Evolutionary conservation across 352 stramenopile species (phyloP), one percentile per base, ranked within the genome.

Genomic region (Phytophthora crassamura): DNA sequence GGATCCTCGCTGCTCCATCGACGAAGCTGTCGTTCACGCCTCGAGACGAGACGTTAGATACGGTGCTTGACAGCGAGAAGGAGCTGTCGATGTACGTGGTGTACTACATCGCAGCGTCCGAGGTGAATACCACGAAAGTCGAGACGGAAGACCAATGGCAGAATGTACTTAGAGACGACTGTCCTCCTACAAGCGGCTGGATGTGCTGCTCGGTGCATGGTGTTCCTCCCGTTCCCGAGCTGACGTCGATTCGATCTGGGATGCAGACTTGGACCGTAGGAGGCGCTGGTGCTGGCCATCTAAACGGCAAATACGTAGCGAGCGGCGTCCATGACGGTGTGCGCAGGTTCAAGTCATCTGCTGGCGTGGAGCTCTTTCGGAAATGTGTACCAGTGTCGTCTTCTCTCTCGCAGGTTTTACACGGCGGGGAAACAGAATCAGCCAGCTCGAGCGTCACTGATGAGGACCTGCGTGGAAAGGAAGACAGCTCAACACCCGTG

Each of bases 281-380:
- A 40, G 84, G 82, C 18, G 84, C 86, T 20, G 86, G 86, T 5
- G 59, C 75, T 1, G 58, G 54, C 0, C 72, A 87, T 48, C 48
- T 92, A 3, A 94, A 94, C 46, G 82, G 82, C 4, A 81, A 79
- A 11, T 92, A 91, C 42, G 74, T 94, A 22, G 61, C 78, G 4
- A 86, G 48, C 45, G 86, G 86, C n/a, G 51, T 72, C 0, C 82
- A 90, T 43, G 79, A 90, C 22, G 46, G 59, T 11, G 77, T 74
- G 4, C 39, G 51, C 15, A 84, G 75, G 55, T 94, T 92, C 59
- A 94, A 88, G 62, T 89, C 76, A 7, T 53, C 83, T 0, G 54
- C 72, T 22, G 86, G 86, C 0, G 68, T 92, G 6, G 86, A 94
- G 51, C 69, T 94, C 4, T 94, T 94, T 58, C 78, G 86, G 5